Evolutionary conservation across 2,329 filamentous ascomycete species (phyloP).

Genomic region (Xenoacremonium recifei): DNA sequence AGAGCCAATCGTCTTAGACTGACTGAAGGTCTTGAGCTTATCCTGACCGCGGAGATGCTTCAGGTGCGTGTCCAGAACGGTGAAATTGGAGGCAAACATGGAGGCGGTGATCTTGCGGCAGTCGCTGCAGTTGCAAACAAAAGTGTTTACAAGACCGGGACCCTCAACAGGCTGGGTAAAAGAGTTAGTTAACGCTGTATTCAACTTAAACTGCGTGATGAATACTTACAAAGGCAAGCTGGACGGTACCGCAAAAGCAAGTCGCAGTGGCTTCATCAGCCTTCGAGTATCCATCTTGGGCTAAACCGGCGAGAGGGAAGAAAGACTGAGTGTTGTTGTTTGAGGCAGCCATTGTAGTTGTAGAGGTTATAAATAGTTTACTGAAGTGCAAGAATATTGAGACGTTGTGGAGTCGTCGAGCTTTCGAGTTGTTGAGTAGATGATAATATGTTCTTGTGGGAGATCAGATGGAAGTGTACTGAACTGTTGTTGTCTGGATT

Average conservation of each 20-base stretch:
- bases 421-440: too few relatives aligned
- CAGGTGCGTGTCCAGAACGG: constrained; percentile 42
- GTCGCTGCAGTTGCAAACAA: constrained; percentile 60
- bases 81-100: constrained; percentile 61
- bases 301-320: constrained; percentile 36
- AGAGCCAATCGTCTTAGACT: constrained; percentile 45
- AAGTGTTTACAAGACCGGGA: constrained; percentile 45
- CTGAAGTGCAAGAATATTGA: neutral
- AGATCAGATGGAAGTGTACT: too few relatives aligned
- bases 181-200: neutral
- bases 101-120: constrained; percentile 63
- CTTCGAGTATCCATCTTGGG: constrained; percentile 43
- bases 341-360: neutral
- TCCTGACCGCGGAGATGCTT: constrained; percentile 51
- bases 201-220: too few relatives aligned
- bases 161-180: constrained; percentile 40
- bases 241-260: constrained; percentile 57
- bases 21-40: constrained; percentile 44
- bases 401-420: neutral
- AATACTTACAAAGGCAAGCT: constrained; percentile 52
- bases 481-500: too few relatives aligned
- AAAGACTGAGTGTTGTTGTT: neutral
- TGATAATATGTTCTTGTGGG: too few relatives aligned
- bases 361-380: neutral
- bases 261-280: constrained; percentile 53